Base-by-base conservation (phyloP, 805 yeast genomes). In the Starmerella vaccinii region DNA sequence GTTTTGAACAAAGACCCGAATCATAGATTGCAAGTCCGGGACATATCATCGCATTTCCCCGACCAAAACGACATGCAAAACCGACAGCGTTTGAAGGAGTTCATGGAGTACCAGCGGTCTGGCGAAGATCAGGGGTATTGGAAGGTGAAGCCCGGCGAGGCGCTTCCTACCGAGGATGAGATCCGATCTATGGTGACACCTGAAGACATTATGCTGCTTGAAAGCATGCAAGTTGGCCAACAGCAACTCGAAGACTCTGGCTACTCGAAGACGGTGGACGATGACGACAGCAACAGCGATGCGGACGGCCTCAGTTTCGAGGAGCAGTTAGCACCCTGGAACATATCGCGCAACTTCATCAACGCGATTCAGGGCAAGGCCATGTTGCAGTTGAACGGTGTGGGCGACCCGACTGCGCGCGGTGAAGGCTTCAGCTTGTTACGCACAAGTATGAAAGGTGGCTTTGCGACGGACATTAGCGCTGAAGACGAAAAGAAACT, bases 61-160 rank as follows among this genome's bases (percentile, higher is more conserved):
- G 97, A 88, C 59, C 97, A 89, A 66, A 89, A 84, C 62, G 97
- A 92, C 62, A 89, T 90, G 86, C 98, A 92, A 65, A 90, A 87
- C 63, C 76, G 98, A 60, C 97, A 90, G 68, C 75, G 96, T 55
- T 74, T 92, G 50, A 92, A 92, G 66, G 98, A 92, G 68, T 92
- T 92, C 60, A 92, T 92, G 98, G 97, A 89, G 61, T 92, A 85
- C 61, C 97, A 90, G 68, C 74, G 97, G 59, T 80, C 82, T 34
- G 97, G 97, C 12, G 86, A 82, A 7, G 97, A 89, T 65, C 95
- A 88, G 59, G 96, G 97, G 0, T 84, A 71, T 61, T 92, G 98
- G 98, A 90, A 88, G 62, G 73, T 92, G 51, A 86, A 86, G 61
- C 73, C 76, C 1, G 69, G 72, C 3, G 84, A 79, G 42, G 72